phyloP scores from a whole-genome alignment of 2,329 filamentous ascomycete species.

The Fusarium sp. region DNA sequence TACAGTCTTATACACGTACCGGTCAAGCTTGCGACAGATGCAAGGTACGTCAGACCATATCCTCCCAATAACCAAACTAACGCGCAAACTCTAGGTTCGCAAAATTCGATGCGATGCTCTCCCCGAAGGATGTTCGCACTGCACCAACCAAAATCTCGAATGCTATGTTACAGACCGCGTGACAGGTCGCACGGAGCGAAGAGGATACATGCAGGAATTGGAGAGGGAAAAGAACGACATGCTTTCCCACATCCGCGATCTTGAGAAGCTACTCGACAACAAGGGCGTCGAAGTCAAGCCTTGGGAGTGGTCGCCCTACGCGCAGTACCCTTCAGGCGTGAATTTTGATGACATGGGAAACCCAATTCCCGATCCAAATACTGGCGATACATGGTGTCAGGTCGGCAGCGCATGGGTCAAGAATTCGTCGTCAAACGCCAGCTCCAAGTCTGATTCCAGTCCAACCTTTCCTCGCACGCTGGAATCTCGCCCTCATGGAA shows the following conservation, averaged over 20 bases:
- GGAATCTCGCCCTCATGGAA: slow-evolving; percentile 64
- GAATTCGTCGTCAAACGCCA: slow-evolving; percentile 35
- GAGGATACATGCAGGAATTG: slow-evolving; percentile 81
- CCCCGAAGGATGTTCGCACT: slow-evolving; percentile 84
- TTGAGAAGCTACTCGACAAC: slow-evolving; percentile 73
- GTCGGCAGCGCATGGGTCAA: slow-evolving; percentile 52
- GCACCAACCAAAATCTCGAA: slow-evolving; percentile 77
- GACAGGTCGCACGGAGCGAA: slow-evolving; percentile 80
- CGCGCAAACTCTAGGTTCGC: slow-evolving; percentile 66
- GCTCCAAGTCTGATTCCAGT: slow-evolving; percentile 34
- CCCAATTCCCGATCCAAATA: slow-evolving; percentile 36
- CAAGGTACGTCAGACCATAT: slow-evolving; percentile 67
- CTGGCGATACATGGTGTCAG: slow-evolving; percentile 49
- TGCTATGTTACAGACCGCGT: slow-evolving; percentile 90
- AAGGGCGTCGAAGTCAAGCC: slow-evolving; percentile 70
- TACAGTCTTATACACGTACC: slow-evolving; percentile 70
- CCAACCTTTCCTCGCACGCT: slow-evolving; percentile 50
- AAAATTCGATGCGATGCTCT: slow-evolving; percentile 90
- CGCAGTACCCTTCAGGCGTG: slow-evolving; percentile 43
- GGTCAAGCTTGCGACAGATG: slow-evolving; percentile 91
- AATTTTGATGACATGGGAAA: slow-evolving; percentile 45
- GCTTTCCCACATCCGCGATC: slow-evolving; percentile 72
- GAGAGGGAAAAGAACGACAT: slow-evolving; percentile 78
- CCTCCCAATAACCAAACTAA: slow-evolving; percentile 9
- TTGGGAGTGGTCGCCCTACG: slow-evolving; percentile 52